Evolutionary conservation across 2,329 filamentous ascomycete genomes (phyloP).

Genomic region (Akanthomyces uredinophilus): DNA sequence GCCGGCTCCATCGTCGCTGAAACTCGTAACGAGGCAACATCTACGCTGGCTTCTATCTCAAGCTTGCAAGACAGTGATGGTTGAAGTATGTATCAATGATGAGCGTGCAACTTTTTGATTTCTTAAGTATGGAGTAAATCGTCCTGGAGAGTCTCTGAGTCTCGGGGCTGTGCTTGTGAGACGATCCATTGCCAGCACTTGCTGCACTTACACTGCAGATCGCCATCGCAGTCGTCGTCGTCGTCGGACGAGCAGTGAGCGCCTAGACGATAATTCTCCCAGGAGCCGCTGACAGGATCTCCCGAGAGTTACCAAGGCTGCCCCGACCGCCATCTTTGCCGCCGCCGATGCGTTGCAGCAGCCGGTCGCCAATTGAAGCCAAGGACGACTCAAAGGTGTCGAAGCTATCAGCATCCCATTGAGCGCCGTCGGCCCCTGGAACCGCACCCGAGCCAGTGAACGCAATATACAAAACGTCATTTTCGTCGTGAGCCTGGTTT

Average conservation of each 20-base stretch:
- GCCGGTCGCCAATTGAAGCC: constrained; percentile 38
- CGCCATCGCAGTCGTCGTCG: constrained; percentile 16
- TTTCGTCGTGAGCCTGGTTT: neutral
- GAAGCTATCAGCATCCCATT: constrained; percentile 24
- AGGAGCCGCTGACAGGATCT: neutral
- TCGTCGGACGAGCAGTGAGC: constrained; percentile 12
- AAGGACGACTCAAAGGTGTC: constrained; percentile 46
- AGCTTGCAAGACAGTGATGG: neutral
- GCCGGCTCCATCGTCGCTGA: constrained; percentile 34
- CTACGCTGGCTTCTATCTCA: neutral
- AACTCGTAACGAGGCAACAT: neutral
- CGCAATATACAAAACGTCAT: neutral
- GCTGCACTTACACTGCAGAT: neutral
- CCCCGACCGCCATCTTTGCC: neutral
- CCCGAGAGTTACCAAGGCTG: neutral
- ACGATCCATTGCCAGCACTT: neutral
- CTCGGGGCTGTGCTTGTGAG: too few relatives aligned
- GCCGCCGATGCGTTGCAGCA: constrained; percentile 21
- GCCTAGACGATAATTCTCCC: constrained; percentile 15
- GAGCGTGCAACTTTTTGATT: too few relatives aligned
- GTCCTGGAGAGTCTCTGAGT: too few relatives aligned
- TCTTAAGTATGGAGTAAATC: too few relatives aligned
- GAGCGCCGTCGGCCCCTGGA: neutral
- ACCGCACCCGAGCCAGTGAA: neutral
- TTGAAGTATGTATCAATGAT: too few relatives aligned